Base-by-base conservation (phyloP, 805 yeast species). In the Zygotorulaspora chibaensis region DNA sequence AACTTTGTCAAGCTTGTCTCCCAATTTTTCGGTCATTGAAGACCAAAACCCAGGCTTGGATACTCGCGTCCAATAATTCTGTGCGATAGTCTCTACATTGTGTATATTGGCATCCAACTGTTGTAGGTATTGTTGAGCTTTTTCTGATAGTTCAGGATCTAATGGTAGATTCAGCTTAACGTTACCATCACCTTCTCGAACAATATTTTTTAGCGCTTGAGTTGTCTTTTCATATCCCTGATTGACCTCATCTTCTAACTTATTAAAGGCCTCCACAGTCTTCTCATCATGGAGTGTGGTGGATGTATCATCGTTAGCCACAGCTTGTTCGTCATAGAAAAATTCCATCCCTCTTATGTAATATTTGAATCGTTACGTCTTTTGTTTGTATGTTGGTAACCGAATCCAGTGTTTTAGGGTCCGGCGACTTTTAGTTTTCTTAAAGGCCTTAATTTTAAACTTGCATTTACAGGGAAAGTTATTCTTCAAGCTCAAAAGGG, bases 91-190 rank as follows among this genome's bases (percentile, higher is more conserved):
- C 61, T 90, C 96, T 7, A 87, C 81, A 43, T 72, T 71, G 54
- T 86, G 96, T 38, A 90, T 70, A 54, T 81, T 83, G 52, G 77
- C 68, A 62, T 89, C 97, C 49, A 90, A 72, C 7, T 78, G 76
- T 51, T 87, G 90, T 40, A 89, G 69, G 42, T 76, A 79, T 38
- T 73, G 74, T 54, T 84, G 87, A 7, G 89, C 81, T 51, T 61
- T 62, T 30, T 61, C 64, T 1, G 61, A 43, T 3, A 54, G 55
- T 23, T 47, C 53, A 15, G 52, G 42, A 45, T 57, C 54, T 30
- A 60, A 26, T 9, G 65, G 62, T 12, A 62, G 13, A 20, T 60
- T 46, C 38, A 65, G 34, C 48, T 58, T 52, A 61, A 65, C 50
- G 58, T 56, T 55, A 20, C 53, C 56, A 30, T 56, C 52, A 35